A percentile compares a stretch with the other conserved stretches of the same genome.
These are phyloP conservation scores for Cucumis melo DNA, from an alignment of 306 rosid species.

Conservation along the genomic window DNA sequence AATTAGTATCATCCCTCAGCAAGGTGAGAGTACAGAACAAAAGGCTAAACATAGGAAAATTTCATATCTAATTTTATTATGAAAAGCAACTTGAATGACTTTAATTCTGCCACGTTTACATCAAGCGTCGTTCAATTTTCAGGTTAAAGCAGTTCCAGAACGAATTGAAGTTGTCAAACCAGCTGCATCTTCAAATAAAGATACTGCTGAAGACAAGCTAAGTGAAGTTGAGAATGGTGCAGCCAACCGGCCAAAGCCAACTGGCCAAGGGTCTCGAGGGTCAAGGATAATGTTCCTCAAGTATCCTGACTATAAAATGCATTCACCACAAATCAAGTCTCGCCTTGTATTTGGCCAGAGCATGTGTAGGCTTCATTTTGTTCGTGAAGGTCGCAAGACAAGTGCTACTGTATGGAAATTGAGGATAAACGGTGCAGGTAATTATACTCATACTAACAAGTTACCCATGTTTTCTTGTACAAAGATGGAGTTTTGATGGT, in stretches of 20 bases:
- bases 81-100: too few relatives aligned
- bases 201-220: too few relatives aligned
- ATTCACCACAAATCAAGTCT: constrained; percentile 14
- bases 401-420: too few relatives aligned
- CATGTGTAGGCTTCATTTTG: constrained; percentile 8
- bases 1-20: neutral
- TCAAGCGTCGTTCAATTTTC: constrained; percentile 3
- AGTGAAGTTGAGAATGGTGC: neutral
- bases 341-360: constrained; percentile 18
- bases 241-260: too few relatives aligned
- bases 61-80: neutral
- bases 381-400: too few relatives aligned
- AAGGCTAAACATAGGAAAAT: neutral
- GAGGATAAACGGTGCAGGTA: too few relatives aligned
- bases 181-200: too few relatives aligned
- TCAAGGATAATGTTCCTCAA: constrained; percentile 12
- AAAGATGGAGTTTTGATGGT: too few relatives aligned
- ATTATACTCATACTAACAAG: too few relatives aligned
- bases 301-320: constrained; percentile 13
- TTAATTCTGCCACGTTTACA: too few relatives aligned
- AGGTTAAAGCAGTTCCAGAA: constrained; percentile 16
- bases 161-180: neutral
- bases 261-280: neutral
- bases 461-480: too few relatives aligned
- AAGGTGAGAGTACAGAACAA: constrained; percentile 30